Evolutionary conservation across 768 basidiomycete species (phyloP).

Genomic region (Tricholoma furcatifolium): DNA sequence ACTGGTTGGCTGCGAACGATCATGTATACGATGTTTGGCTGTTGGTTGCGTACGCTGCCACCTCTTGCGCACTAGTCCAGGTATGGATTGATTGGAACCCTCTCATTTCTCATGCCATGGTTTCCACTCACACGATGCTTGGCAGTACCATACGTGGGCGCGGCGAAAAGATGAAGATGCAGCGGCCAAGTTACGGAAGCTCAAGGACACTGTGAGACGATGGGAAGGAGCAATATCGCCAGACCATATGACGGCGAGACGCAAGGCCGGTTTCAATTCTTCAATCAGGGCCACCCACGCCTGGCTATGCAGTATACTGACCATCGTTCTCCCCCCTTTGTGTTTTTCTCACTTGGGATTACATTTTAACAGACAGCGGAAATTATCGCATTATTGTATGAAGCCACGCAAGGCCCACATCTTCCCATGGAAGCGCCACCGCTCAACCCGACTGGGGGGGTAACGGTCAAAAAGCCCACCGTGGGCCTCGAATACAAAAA

Average conservation of each 20-base stretch:
- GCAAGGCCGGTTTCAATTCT: constrained; percentile 61
- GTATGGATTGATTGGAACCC: constrained; percentile 36
- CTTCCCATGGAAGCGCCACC: constrained; percentile 55
- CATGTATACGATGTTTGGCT: constrained; percentile 84
- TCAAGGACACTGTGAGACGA: constrained; percentile 80
- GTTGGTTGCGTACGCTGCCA: constrained; percentile 83
- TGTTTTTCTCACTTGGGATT: constrained; percentile 6
- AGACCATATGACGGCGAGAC: constrained; percentile 92
- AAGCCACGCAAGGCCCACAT: constrained; percentile 82
- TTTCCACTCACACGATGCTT: constrained; percentile 4
- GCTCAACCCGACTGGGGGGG: constrained; percentile 79
- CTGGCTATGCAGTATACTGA: constrained; percentile 6
- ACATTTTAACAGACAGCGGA: constrained; percentile 70
- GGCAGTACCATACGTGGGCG: constrained; percentile 92
- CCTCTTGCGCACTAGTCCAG: constrained; percentile 89
- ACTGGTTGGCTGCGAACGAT: constrained; percentile 87
- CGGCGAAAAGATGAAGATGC: constrained; percentile 77
- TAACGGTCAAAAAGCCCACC: constrained; percentile 50
- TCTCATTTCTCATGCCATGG: background rate
- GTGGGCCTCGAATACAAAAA: constrained; percentile 68
- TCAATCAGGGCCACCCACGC: constrained; percentile 5
- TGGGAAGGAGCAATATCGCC: constrained; percentile 89
- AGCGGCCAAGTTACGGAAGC: constrained; percentile 67
- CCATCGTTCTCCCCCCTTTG: constrained; percentile 1
- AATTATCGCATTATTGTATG: constrained; percentile 88